Conservation (phyloP, 192 early-diverging fungal genomes). For the Geranomyces variabilis region DNA sequence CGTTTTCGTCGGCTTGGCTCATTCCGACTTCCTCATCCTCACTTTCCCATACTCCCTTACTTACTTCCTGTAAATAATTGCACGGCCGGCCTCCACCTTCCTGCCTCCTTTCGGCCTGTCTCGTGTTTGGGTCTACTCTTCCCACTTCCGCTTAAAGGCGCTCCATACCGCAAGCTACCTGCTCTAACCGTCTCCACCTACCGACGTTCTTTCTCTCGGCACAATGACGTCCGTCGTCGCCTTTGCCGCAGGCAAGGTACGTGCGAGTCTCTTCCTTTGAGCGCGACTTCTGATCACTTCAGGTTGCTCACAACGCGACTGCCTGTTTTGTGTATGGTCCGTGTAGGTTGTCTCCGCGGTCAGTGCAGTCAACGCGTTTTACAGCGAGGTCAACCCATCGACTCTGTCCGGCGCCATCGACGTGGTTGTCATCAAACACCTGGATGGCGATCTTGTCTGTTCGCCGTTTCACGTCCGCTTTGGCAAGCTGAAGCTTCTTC, state of each 20-base stretch:
- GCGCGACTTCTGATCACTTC: neutral
- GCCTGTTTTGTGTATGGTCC: too few species aligned
- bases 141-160: too few species aligned
- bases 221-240: conserved; percentile 35
- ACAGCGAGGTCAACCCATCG: conserved; percentile 94
- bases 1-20: too few species aligned
- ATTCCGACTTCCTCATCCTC: too few species aligned
- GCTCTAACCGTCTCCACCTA: too few species aligned
- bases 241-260: conserved; percentile 38
- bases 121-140: too few species aligned
- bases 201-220: too few species aligned
- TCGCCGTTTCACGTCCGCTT: conserved; percentile 99
- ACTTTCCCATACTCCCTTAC: too few species aligned
- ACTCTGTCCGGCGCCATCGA: conserved; percentile 98
- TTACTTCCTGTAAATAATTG: too few species aligned
- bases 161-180: too few species aligned
- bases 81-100: too few species aligned
- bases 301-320: neutral
- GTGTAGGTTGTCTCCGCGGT: conserved; percentile 38
- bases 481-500: conserved; percentile 89
- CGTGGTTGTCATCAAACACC: conserved; percentile 88
- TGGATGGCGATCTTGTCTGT: conserved; percentile 81
- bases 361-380: conserved; percentile 81
- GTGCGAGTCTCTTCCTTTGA: neutral
- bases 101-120: too few species aligned